Percentiles rank a stretch among this genome's conserved stretches.
Evolutionary conservation across 345 rosid species (phyloP).

Genomic region (Cardamine chenopodiifolia): DNA sequence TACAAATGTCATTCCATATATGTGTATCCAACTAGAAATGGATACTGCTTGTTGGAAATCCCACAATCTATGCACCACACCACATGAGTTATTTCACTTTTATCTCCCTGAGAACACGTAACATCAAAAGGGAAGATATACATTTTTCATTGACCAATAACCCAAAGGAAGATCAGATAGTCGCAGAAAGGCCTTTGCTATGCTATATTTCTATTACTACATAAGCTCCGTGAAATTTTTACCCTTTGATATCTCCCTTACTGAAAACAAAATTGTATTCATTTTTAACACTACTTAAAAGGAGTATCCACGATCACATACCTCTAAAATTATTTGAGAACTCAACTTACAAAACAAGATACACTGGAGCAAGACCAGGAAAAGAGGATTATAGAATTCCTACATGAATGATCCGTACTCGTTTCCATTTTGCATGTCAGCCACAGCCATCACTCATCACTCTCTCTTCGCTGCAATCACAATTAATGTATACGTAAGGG

Average conservation of each 20-base stretch:
- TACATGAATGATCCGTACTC: conserved; percentile 6
- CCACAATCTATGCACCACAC: background rate
- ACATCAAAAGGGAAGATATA: background rate
- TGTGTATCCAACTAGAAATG: conserved; percentile 3
- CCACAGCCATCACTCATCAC: conserved; percentile 41
- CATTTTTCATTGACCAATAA: background rate
- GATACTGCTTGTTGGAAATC: background rate
- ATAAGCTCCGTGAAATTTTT: conserved; percentile 3
- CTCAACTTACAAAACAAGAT: conserved; percentile 14
- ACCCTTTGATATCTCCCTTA: background rate
- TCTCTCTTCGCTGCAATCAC: conserved; percentile 41
- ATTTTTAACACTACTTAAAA: conserved; percentile 15
- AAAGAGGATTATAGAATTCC: conserved; percentile 7
- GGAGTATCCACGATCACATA: conserved; percentile 25
- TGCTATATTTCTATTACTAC: no score
- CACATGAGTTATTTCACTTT: conserved; percentile 1
- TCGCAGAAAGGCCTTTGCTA: no score
- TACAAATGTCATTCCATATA: conserved; percentile 1
- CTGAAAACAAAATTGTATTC: background rate
- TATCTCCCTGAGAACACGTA: background rate
- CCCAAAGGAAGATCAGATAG: conserved; percentile 3
- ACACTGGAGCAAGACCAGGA: conserved; percentile 1
- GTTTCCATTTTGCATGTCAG: conserved; percentile 28
- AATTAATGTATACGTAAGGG: conserved; percentile 22
- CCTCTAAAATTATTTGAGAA: conserved; percentile 13